Percentiles rank a stretch among this genome's conserved stretches.
Conservation (phyloP, 352 stramenopile species). For the Phytophthora foliorum region DNA sequence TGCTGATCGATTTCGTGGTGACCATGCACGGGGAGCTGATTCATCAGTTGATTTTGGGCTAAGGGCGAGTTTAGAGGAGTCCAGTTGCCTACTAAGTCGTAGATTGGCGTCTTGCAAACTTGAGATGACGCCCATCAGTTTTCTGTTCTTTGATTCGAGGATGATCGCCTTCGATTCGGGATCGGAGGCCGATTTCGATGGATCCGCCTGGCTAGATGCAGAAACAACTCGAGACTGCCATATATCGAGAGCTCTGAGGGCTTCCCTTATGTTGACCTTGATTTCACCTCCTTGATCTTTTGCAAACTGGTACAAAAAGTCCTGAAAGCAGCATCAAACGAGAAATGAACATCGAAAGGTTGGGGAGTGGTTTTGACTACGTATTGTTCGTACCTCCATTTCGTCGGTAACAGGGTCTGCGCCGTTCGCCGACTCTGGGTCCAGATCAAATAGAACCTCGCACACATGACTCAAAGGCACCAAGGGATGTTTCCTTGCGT, state of each 20-base stretch:
- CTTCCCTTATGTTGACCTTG: conserved; percentile 65
- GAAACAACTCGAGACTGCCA: conserved; percentile 42
- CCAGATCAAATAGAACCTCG: conserved; percentile 66
- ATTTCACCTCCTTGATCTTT: conserved; percentile 49
- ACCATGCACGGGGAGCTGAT: conserved; percentile 2
- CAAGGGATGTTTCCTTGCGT: conserved; percentile 44
- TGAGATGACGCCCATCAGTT: conserved; percentile 52
- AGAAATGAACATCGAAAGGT: neutral
- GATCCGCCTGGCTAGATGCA: neutral
- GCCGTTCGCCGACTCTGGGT: conserved; percentile 29
- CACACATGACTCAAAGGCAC: conserved; percentile 63
- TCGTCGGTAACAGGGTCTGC: conserved; percentile 57
- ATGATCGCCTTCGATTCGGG: conserved; percentile 29
- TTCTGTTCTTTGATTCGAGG: conserved; percentile 56
- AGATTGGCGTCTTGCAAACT: conserved; percentile 56
- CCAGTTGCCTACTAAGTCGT: conserved; percentile 51
- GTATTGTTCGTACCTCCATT: conserved; percentile 51
- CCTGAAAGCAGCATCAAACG: conserved; percentile 21
- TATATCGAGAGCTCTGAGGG: conserved; percentile 64
- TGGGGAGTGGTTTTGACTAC: neutral
- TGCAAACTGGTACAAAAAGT: conserved; percentile 66
- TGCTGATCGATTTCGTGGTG: conserved; percentile 16
- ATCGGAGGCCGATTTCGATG: conserved; percentile 14
- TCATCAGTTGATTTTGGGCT: conserved; percentile 5
- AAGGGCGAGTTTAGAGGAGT: conserved; percentile 7